These are phyloP conservation scores for Isochrysis galbana DNA, from an alignment of 78 protist species.

Conservation along the genomic window DNA sequence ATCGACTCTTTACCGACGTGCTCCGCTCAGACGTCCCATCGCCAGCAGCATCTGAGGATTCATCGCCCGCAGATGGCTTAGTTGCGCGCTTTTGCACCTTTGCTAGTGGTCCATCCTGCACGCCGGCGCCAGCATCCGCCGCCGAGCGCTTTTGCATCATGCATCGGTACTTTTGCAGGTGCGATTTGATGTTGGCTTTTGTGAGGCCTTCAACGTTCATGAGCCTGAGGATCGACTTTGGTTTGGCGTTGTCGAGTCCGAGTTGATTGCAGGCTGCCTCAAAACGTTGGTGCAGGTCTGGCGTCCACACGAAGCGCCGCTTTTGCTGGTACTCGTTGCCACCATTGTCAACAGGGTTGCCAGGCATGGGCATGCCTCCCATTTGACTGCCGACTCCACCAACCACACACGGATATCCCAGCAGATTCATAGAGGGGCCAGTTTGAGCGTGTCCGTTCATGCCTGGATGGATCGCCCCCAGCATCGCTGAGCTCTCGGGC, in stretches of 20 bases:
- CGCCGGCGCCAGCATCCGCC: neutral
- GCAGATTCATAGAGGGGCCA: no score
- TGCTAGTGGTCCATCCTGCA: neutral
- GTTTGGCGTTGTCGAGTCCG: conserved; percentile 15
- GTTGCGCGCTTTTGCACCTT: neutral
- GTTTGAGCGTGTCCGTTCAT: no score
- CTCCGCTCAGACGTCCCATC: neutral
- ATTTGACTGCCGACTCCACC: no score
- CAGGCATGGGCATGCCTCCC: no score
- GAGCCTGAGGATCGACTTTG: conserved; percentile 10
- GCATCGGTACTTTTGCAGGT: conserved; percentile 21
- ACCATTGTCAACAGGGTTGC: no score
- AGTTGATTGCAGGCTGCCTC: neutral
- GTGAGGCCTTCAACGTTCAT: neutral
- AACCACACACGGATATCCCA: no score
- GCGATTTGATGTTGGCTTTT: conserved; percentile 9
- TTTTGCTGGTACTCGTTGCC: neutral
- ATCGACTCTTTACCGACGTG: neutral
- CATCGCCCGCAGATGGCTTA: neutral
- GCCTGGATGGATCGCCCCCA: no score
- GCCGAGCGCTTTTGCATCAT: neutral
- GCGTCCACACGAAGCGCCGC: conserved; percentile 26
- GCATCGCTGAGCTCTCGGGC: no score
- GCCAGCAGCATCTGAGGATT: neutral
- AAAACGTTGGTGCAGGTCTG: neutral